These are phyloP conservation scores for Nemania abortiva DNA, from an alignment of 2,329 filamentous ascomycete genomes.

Conservation along the genomic window DNA sequence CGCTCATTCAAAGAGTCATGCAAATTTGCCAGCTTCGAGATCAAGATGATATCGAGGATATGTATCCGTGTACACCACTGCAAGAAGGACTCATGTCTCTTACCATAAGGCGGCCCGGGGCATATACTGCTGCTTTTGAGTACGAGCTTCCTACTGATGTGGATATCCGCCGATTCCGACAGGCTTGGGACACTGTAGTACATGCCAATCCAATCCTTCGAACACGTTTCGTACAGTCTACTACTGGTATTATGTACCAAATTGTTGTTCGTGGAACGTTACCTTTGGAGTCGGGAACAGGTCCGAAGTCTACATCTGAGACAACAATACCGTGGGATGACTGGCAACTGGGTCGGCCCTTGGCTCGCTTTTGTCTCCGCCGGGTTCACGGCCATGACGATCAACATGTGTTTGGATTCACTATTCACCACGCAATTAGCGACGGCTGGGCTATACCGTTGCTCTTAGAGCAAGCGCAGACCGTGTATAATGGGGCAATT, in stretches of 20 bases:
- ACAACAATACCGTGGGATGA: neutral
- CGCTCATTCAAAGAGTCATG: conserved; percentile 1
- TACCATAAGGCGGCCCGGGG: neutral
- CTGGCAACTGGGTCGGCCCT: conserved; percentile 5
- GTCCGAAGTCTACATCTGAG: neutral
- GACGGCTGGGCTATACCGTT: conserved; percentile 29
- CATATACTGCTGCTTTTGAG: conserved; percentile 15
- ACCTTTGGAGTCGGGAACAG: neutral
- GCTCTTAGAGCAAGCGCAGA: conserved; percentile 18
- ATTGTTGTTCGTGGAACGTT: conserved; percentile 1
- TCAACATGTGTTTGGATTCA: neutral
- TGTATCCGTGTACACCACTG: conserved; percentile 26
- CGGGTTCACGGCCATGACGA: neutral
- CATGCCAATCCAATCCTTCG: conserved; percentile 25
- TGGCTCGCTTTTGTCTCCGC: neutral
- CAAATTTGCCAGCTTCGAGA: conserved; percentile 16
- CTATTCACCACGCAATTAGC: conserved; percentile 22
- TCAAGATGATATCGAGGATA: conserved; percentile 5
- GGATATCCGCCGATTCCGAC: conserved; percentile 7
- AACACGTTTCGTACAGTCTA: conserved; percentile 25
- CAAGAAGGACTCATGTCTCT: conserved; percentile 28
- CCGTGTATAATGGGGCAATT: conserved; percentile 3
- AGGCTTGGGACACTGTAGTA: conserved; percentile 12
- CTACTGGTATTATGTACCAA: conserved; percentile 9
- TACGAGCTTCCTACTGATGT: conserved; percentile 18